Percentiles rank a stretch among this genome's conserved stretches.
Evolutionary conservation across 208 protist genomes (phyloP).

Genomic region (Acanthamoeba lenticulata): DNA sequence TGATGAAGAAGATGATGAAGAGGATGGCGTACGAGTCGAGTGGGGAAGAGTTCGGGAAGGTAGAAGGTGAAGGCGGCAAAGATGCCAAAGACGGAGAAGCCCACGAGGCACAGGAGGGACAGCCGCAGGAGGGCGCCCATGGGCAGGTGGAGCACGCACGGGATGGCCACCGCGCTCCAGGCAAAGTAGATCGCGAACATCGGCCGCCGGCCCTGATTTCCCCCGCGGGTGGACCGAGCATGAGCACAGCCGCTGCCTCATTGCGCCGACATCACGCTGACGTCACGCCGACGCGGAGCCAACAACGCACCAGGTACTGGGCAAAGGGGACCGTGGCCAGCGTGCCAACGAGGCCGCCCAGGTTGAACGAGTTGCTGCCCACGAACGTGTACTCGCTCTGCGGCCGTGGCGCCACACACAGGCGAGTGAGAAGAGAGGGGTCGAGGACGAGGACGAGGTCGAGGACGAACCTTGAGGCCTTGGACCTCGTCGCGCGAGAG

Average conservation of each 20-base stretch:
- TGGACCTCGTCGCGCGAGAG: background rate
- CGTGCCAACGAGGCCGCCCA: conserved; percentile 31
- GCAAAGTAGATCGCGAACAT: conserved; percentile 53
- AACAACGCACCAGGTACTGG: background rate
- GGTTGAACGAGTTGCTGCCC: conserved; percentile 50
- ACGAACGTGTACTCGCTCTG: conserved; percentile 50
- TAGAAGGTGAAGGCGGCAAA: conserved; percentile 62
- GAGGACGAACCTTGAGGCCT: background rate
- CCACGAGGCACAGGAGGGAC: background rate
- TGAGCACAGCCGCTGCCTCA: no score
- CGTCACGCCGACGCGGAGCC: background rate
- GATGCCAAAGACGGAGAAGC: conserved; percentile 60
- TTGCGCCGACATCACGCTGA: background rate
- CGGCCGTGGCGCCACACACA: background rate
- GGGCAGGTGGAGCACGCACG: background rate
- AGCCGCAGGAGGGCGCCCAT: conserved; percentile 31
- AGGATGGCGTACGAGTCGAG: background rate
- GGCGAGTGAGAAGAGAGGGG: background rate
- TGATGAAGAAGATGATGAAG: background rate
- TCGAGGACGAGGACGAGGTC: no score
- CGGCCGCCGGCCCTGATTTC: background rate
- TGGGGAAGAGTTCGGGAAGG: conserved; percentile 51
- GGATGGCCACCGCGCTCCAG: conserved; percentile 43
- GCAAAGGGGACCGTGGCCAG: background rate
- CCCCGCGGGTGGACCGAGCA: no score